A percentile compares a stretch with the other conserved stretches of the same genome.
Conservation (phyloP, 2,329 filamentous ascomycete genomes). For the Talaromyces sp. region DNA sequence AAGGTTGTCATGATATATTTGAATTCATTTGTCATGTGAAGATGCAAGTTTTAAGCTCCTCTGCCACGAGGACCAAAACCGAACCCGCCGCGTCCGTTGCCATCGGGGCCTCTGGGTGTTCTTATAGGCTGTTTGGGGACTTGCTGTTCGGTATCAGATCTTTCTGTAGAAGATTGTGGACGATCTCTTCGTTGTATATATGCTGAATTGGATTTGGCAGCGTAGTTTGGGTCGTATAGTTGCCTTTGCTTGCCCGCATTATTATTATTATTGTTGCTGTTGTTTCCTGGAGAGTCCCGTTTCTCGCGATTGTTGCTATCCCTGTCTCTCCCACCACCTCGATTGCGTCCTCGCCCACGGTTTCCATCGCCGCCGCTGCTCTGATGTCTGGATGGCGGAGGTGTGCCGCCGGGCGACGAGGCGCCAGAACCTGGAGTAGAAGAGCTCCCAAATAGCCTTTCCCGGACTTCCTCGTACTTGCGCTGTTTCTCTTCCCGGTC, state of each 20-base stretch:
- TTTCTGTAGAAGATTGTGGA: conserved; percentile 27
- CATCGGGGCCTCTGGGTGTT: conserved; percentile 71
- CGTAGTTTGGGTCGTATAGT: conserved; percentile 72
- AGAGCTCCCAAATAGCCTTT: conserved; percentile 73
- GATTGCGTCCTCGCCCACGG: conserved; percentile 43
- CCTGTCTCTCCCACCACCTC: conserved; percentile 32
- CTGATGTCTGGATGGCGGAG: conserved; percentile 49
- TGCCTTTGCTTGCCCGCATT: conserved; percentile 43
- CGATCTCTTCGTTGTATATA: conserved; percentile 42
- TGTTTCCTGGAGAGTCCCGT: conserved; percentile 31
- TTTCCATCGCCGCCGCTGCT: conserved; percentile 26
- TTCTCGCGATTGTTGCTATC: conserved; percentile 27
- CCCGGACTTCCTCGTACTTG: conserved; percentile 81
- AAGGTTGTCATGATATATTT: no score
- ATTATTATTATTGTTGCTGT: not conserved
- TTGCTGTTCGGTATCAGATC: conserved; percentile 31
- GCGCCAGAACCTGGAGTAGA: conserved; percentile 45
- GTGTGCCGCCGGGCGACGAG: conserved; percentile 55
- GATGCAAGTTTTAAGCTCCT: conserved; percentile 8
- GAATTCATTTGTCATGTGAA: no score
- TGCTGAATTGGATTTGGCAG: conserved; percentile 56
- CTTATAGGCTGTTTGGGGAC: conserved; percentile 57
- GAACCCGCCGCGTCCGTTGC: conserved; percentile 70
- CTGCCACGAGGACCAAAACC: conserved; percentile 66
- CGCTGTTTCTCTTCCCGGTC: conserved; percentile 86